phyloP scores from a whole-genome alignment of 2,329 filamentous ascomycete species.

The Colletotrichum brevisporum region DNA sequence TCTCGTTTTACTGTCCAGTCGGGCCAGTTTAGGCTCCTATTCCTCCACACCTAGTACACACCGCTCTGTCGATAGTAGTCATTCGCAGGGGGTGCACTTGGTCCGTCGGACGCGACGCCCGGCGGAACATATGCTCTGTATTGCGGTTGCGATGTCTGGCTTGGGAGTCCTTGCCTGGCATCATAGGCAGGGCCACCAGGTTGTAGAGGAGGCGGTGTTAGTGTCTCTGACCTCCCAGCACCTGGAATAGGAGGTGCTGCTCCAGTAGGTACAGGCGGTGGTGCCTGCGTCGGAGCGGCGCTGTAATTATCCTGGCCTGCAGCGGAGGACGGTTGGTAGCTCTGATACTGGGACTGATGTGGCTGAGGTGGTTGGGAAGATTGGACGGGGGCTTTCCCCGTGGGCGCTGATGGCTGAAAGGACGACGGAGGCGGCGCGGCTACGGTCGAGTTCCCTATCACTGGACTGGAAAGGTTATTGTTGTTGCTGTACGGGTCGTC shows the following conservation, averaged over 20 bases:
- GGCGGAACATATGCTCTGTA: conserved; percentile 74
- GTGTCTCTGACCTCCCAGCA: conserved; percentile 41
- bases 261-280: conserved; percentile 52
- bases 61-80: conserved; percentile 69
- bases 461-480: conserved; percentile 51
- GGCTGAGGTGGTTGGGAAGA: conserved; percentile 49
- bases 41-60: conserved; percentile 43
- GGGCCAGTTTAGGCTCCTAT: no score
- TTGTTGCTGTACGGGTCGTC: conserved; percentile 66
- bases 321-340: conserved; percentile 55
- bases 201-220: conserved; percentile 59
- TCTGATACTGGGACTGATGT: conserved; percentile 57
- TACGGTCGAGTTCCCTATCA: conserved; percentile 48
- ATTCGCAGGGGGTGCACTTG: conserved; percentile 65
- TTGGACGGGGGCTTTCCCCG: conserved; percentile 35
- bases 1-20: no score
- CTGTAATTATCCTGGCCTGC: conserved; percentile 49
- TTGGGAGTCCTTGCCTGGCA: conserved; percentile 65
- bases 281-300: conserved; percentile 44
- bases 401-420: conserved; percentile 39
- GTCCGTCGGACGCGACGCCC: conserved; percentile 52
- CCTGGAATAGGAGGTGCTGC: conserved; percentile 57
- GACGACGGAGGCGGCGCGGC: conserved; percentile 45
- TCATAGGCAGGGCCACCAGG: conserved; percentile 63
- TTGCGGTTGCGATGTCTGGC: conserved; percentile 62